phyloP scores from a whole-genome alignment of 2,329 filamentous ascomycete genomes.

The Penicillium sp. region DNA sequence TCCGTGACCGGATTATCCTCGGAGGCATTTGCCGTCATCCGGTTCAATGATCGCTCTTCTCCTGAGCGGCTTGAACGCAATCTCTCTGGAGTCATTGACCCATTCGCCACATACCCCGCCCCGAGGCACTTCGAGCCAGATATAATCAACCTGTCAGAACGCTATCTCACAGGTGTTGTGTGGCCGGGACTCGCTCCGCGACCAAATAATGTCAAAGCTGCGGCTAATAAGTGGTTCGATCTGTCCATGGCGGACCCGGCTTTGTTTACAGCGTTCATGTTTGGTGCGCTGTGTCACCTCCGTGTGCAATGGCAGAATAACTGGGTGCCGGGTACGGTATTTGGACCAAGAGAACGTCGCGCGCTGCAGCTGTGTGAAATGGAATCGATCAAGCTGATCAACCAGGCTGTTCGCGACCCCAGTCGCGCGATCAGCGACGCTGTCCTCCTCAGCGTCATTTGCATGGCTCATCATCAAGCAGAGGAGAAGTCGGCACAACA shows the following conservation, averaged over 20 bases:
- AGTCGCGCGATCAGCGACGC: conserved; percentile 28
- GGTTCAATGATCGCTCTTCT: conserved; percentile 5
- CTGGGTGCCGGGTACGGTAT: conserved; percentile 16
- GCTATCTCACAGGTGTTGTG: conserved; percentile 19
- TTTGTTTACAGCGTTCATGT: conserved; percentile 28
- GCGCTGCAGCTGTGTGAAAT: conserved; percentile 23
- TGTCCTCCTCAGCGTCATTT: conserved; percentile 31
- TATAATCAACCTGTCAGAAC: conserved; percentile 19
- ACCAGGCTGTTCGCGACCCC: conserved; percentile 27
- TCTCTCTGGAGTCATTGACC: conserved; percentile 21
- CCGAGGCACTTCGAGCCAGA: conserved; percentile 18
- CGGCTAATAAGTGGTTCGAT: conserved; percentile 23
- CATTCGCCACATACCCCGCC: conserved; percentile 23
- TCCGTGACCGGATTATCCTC: not conserved
- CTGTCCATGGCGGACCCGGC: conserved; percentile 24
- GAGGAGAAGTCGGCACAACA: conserved; percentile 13
- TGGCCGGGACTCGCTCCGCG: conserved; percentile 26
- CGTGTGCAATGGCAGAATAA: conserved; percentile 25
- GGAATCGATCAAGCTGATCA: conserved; percentile 31
- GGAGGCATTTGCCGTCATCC: not conserved
- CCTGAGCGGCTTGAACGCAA: conserved; percentile 19
- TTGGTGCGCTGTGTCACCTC: conserved; percentile 27
- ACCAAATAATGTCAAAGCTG: not conserved
- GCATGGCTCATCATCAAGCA: conserved; percentile 28
- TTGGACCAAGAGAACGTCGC: conserved; percentile 19